Evolutionary conservation across 208 protist species (phyloP).

Genomic region (Crithidia mellificae): DNA sequence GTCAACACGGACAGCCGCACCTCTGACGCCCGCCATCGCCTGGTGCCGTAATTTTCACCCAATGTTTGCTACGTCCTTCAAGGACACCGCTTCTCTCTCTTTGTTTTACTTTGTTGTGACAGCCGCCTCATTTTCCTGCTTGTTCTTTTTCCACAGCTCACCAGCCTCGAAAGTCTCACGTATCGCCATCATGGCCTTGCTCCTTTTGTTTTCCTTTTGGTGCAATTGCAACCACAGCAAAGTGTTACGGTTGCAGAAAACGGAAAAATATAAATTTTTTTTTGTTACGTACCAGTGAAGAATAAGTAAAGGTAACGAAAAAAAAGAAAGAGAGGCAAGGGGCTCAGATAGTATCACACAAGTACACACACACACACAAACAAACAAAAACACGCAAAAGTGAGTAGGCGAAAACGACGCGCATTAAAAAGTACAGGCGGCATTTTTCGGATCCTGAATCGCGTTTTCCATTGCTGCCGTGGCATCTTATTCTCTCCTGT

Average conservation of each 20-base stretch:
- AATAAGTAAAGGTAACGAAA: too few species aligned
- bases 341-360: neutral
- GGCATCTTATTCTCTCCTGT: slow-evolving; percentile 3
- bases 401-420: neutral
- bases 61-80: too few species aligned
- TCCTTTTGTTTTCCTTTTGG: neutral
- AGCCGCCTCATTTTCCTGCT: too few species aligned
- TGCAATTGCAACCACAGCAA: too few species aligned
- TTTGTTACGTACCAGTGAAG: too few species aligned
- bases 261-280: too few species aligned
- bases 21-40: neutral
- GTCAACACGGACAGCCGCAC: slow-evolving; percentile 42
- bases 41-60: slow-evolving; percentile 18
- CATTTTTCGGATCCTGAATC: neutral
- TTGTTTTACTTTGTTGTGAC: slow-evolving; percentile 12
- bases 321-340: neutral
- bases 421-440: neutral
- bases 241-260: too few species aligned
- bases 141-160: too few species aligned
- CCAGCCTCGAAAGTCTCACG: neutral
- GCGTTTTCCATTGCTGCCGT: neutral
- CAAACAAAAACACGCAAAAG: neutral
- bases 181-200: neutral
- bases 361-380: slow-evolving; percentile 7
- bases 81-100: neutral